Percentiles rank a stretch among this genome's conserved stretches.
Conservation (phyloP, 2,329 filamentous ascomycete genomes). For the Thelonectria rubi region DNA sequence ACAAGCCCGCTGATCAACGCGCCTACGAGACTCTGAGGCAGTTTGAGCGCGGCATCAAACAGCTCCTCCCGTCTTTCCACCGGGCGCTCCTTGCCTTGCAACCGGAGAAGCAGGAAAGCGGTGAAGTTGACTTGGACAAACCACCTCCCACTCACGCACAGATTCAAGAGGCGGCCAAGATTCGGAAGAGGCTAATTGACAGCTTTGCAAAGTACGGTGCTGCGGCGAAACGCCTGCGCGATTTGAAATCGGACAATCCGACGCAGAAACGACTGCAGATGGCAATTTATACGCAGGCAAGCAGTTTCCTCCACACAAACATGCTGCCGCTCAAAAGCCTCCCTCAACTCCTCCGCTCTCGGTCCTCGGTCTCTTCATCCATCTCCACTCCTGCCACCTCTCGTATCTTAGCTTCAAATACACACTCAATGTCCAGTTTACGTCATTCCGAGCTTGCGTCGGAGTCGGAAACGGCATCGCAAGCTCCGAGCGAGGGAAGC, state of each 20-base stretch:
- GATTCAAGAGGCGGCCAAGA: conserved; percentile 85
- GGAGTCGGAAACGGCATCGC: conserved; percentile 56
- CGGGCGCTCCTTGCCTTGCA: conserved; percentile 78
- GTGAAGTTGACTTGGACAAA: conserved; percentile 49
- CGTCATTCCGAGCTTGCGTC: conserved; percentile 58
- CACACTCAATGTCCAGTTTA: conserved; percentile 49
- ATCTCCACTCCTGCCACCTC: conserved; percentile 39
- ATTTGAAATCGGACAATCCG: conserved; percentile 76
- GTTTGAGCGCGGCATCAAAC: conserved; percentile 86
- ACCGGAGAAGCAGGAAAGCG: conserved; percentile 52
- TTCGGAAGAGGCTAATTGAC: conserved; percentile 88
- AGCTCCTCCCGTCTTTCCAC: conserved; percentile 86
- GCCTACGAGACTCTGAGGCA: conserved; percentile 85
- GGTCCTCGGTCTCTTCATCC: conserved; percentile 48
- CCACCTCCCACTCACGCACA: conserved; percentile 68
- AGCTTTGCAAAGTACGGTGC: conserved; percentile 88
- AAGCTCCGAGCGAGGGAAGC: conserved; percentile 59
- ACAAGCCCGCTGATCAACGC: conserved; percentile 77
- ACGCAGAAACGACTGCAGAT: conserved; percentile 81
- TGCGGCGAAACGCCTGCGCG: conserved; percentile 81
- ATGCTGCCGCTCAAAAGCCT: conserved; percentile 87
- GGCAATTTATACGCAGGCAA: conserved; percentile 83
- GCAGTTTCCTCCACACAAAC: conserved; percentile 84
- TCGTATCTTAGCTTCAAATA: conserved; percentile 46
- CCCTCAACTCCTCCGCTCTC: conserved; percentile 68